Conservation (phyloP, 495 filamentous ascomycete species). For the Oidiodendron maius region DNA sequence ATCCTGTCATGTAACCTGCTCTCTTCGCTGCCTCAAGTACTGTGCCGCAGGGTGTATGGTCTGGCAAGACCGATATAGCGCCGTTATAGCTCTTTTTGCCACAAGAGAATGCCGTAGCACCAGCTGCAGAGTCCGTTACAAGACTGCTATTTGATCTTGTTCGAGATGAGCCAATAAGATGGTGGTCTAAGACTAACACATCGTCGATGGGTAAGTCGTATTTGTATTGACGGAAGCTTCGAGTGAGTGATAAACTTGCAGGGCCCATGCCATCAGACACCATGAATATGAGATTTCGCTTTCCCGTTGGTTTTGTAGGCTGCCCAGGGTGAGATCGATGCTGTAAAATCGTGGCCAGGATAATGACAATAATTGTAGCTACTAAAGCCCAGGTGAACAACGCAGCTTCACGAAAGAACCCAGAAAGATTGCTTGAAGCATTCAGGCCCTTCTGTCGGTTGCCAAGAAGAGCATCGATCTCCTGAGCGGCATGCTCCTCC, state of each 20-base stretch:
- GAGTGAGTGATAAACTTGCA: slow-evolving; percentile 76
- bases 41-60: slow-evolving; percentile 82
- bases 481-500: slow-evolving; percentile 19
- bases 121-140: slow-evolving; percentile 91
- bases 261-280: slow-evolving; percentile 98
- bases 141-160: slow-evolving; percentile 76
- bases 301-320: slow-evolving; percentile 39
- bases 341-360: slow-evolving; percentile 69
- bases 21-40: slow-evolving; percentile 91
- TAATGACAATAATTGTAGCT: slow-evolving; percentile 73
- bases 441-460: slow-evolving; percentile 1
- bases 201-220: slow-evolving; percentile 62
- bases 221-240: slow-evolving; percentile 67
- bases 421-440: not conserved
- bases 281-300: slow-evolving; percentile 96
- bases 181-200: slow-evolving; percentile 70
- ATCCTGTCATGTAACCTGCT: slow-evolving; percentile 83
- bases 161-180: slow-evolving; percentile 82
- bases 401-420: slow-evolving; percentile 49
- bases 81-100: slow-evolving; percentile 91
- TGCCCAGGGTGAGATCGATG: slow-evolving; percentile 38
- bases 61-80: slow-evolving; percentile 83
- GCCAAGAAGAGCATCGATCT: slow-evolving; percentile 23
- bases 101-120: slow-evolving; percentile 93
- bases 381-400: slow-evolving; percentile 82